A percentile compares a stretch with the other conserved stretches of the same genome.
Conservation (phyloP, 441 rosid species). For the Adansonia rubrostipa region DNA sequence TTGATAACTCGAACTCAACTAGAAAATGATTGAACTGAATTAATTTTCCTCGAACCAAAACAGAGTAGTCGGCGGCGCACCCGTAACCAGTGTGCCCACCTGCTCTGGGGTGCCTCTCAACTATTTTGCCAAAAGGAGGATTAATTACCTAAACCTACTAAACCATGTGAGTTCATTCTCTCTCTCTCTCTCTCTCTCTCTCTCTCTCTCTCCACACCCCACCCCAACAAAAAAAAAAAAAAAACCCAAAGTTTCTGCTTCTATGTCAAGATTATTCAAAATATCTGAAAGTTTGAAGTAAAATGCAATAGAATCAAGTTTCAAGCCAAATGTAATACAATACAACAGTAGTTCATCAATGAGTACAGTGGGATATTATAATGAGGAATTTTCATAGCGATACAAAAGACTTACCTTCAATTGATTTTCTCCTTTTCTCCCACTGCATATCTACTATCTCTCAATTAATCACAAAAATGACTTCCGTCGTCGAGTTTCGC, state of each 20-base stretch:
- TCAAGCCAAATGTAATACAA: slow-evolving; percentile 24
- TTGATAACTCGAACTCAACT: too few relatives aligned
- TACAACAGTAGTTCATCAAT: slow-evolving; percentile 19
- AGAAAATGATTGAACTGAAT: too few relatives aligned
- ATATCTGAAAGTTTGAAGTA: background rate
- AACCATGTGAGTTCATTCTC: too few relatives aligned
- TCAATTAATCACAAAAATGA: background rate
- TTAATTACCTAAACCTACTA: too few relatives aligned
- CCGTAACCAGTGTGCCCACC: too few relatives aligned
- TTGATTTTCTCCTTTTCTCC: background rate
- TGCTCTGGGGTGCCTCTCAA: too few relatives aligned
- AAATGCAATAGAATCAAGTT: background rate
- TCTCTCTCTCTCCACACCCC: too few relatives aligned
- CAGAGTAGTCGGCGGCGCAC: too few relatives aligned
- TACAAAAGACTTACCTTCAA: slow-evolving; percentile 20
- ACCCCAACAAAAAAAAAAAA: too few relatives aligned
- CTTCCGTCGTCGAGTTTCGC: background rate
- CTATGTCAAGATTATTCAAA: background rate
- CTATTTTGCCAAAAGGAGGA: too few relatives aligned
- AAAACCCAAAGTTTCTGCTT: background rate
- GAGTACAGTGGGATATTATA: slow-evolving; percentile 1
- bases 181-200: too few relatives aligned
- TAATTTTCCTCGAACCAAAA: too few relatives aligned
- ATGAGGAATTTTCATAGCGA: slow-evolving; percentile 9
- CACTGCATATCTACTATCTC: background rate